A percentile compares a stretch with the other conserved stretches of the same genome.
Conservation (phyloP, 2,329 filamentous ascomycete genomes). For the Aspergillus fructus region DNA sequence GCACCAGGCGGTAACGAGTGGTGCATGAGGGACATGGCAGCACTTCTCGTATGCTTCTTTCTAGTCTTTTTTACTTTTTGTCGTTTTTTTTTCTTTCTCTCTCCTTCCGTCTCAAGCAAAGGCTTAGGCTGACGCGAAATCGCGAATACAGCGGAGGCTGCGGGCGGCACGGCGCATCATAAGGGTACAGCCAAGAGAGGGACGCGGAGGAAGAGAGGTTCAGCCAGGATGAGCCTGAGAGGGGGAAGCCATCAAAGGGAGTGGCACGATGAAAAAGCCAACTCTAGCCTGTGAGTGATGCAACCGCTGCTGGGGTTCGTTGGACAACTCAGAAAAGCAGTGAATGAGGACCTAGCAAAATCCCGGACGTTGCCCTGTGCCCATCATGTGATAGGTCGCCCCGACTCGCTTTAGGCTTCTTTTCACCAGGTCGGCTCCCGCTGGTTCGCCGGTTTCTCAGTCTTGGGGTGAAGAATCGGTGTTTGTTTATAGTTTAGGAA, state of each 20-base stretch:
- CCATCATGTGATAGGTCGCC: conserved; percentile 28
- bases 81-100: background rate
- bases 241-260: conserved; percentile 28
- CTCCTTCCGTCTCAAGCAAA: conserved; percentile 9
- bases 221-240: conserved; percentile 27
- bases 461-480: background rate
- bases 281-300: conserved; percentile 1
- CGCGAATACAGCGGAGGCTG: conserved; percentile 27
- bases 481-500: background rate
- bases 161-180: conserved; percentile 33
- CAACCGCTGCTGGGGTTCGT: conserved; percentile 15
- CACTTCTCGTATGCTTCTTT: background rate
- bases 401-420: conserved; percentile 1
- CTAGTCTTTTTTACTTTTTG: background rate
- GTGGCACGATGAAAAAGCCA: conserved; percentile 12
- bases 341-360: conserved; percentile 18
- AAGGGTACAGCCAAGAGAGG: conserved; percentile 22
- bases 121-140: conserved; percentile 29
- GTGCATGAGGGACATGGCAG: conserved; percentile 17
- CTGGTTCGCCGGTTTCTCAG: background rate
- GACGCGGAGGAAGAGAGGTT: conserved; percentile 23
- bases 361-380: conserved; percentile 17
- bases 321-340: conserved; percentile 22
- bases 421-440: background rate
- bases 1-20: conserved; percentile 8